phyloP scores from a whole-genome alignment of 306 rosid species.

The Quercus alba region DNA sequence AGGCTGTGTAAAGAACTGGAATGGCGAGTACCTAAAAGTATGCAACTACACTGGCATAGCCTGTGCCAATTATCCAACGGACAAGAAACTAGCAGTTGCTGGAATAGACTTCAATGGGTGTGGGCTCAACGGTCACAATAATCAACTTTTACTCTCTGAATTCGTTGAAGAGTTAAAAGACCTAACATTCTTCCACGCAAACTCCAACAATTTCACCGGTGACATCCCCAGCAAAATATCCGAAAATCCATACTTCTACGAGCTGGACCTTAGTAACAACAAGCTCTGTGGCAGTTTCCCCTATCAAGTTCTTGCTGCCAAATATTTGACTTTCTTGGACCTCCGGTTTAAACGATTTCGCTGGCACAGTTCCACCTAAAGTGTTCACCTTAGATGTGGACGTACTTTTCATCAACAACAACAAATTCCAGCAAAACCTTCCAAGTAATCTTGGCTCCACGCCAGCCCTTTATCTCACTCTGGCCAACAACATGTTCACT shows the following conservation, averaged over 20 bases:
- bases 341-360: conserved; percentile 50
- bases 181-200: conserved; percentile 61
- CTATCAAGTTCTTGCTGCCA: background rate
- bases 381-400: conserved; percentile 41
- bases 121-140: background rate
- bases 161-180: conserved; percentile 40
- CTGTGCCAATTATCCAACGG: conserved; percentile 19
- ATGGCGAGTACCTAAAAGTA: accelerated
- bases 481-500: conserved; percentile 52
- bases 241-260: conserved; percentile 35
- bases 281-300: conserved; percentile 42
- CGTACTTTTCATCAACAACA: conserved; percentile 71
- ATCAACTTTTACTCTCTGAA: background rate
- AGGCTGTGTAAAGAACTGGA: conserved; percentile 18
- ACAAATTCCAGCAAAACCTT: conserved; percentile 21
- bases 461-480: conserved; percentile 58
- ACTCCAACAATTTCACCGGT: conserved; percentile 62
- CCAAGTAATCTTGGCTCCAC: conserved; percentile 58
- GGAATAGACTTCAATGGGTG: conserved; percentile 56
- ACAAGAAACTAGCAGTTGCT: background rate
- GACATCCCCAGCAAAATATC: conserved; percentile 8
- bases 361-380: conserved; percentile 30
- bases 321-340: conserved; percentile 50
- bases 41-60: conserved; percentile 31
- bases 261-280: conserved; percentile 82